phyloP scores from a whole-genome alignment of 371 early-diverging fungal genomes.

The Actinomortierella wolfii region DNA sequence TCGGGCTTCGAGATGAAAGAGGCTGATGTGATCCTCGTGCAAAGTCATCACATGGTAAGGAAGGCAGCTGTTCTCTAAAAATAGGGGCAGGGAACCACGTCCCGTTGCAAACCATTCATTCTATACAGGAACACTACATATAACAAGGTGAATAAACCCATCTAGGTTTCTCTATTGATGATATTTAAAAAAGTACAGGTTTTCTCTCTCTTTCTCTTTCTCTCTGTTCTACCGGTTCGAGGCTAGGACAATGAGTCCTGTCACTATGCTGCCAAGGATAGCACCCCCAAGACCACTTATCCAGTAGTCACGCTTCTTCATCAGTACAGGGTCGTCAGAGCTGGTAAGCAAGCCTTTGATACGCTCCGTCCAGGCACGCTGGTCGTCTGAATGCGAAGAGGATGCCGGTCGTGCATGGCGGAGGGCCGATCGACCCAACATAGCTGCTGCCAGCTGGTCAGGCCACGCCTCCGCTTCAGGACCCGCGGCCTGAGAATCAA shows the following conservation, averaged over 20 bases:
- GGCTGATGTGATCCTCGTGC: no score
- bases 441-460: conserved; percentile 7
- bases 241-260: conserved; percentile 19
- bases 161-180: no score
- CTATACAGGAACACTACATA: no score
- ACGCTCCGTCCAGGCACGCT: not conserved
- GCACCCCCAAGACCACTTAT: conserved; percentile 37
- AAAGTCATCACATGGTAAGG: no score
- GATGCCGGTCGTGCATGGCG: not conserved
- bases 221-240: conserved; percentile 33
- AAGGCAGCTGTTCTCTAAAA: no score
- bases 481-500: conserved; percentile 13
- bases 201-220: no score
- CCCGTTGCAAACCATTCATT: no score
- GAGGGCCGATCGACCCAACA: conserved; percentile 1
- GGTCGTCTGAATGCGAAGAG: not conserved
- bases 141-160: no score
- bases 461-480: not conserved
- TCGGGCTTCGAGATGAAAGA: no score
- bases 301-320: conserved; percentile 27
- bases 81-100: no score
- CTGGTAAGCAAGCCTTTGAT: conserved; percentile 16
- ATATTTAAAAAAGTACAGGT: no score
- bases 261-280: conserved; percentile 30
- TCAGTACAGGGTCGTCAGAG: conserved; percentile 17